These are phyloP conservation scores for Candida krabiensis DNA, from an alignment of 805 yeast genomes.

Conservation along the genomic window DNA sequence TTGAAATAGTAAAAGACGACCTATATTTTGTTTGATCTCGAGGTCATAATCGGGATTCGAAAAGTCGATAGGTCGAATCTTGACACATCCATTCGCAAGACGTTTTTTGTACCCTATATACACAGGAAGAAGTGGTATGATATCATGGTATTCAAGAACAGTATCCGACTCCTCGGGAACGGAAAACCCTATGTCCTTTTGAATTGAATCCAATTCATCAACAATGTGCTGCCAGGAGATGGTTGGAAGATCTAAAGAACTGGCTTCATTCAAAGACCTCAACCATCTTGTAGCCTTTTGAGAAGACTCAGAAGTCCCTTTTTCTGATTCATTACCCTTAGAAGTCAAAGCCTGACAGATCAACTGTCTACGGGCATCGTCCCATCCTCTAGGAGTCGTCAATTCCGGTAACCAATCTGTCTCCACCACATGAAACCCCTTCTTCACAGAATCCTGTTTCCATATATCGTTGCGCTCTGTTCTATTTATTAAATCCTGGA, in stretches of 20 bases:
- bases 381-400: too few species aligned
- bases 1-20: conserved; percentile 15
- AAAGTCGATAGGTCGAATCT: conserved; percentile 15
- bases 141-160: not conserved
- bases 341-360: not conserved
- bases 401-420: not conserved
- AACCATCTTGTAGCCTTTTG: not conserved
- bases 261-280: not conserved
- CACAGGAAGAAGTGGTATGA: conserved; percentile 21
- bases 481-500: conserved; percentile 30
- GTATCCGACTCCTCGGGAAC: conserved; percentile 13
- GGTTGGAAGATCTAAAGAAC: not conserved
- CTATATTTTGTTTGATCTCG: conserved; percentile 3
- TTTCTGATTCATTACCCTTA: not conserved
- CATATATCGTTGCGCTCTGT: conserved; percentile 16
- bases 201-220: conserved; percentile 10
- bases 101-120: conserved; percentile 14
- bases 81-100: not conserved
- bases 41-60: conserved; percentile 6
- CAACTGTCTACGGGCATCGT: too few species aligned
- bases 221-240: conserved; percentile 11
- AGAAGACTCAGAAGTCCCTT: not conserved
- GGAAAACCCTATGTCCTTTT: not conserved
- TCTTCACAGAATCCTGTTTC: conserved; percentile 2
- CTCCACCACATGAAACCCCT: conserved; percentile 7